Conservation (phyloP, 345 rosid genomes). For the Gossypium australe region DNA sequence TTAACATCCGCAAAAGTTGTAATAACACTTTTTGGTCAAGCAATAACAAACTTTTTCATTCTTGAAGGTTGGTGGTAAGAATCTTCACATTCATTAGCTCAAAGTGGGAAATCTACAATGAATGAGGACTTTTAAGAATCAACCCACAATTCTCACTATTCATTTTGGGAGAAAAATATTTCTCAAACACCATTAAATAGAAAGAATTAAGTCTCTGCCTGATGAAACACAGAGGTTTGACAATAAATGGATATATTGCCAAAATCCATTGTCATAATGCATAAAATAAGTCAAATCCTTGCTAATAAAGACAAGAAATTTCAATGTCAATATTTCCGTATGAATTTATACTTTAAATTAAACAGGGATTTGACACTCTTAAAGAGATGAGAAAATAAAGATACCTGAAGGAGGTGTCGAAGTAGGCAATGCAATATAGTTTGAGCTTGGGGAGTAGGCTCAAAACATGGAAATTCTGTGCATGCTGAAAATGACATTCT, state of each 20-base stretch:
- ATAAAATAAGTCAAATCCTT: not conserved
- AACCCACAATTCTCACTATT: not conserved
- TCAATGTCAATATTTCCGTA: not conserved
- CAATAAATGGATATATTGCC: not conserved
- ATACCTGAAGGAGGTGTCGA: conserved; percentile 98
- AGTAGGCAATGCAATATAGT: conserved; percentile 94
- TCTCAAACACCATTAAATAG: not conserved
- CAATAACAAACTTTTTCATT: not conserved
- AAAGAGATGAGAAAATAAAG: not conserved
- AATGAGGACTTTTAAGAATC: not conserved
- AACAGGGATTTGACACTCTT: not conserved
- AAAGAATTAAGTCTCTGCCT: not conserved
- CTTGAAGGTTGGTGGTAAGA: not conserved
- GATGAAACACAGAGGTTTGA: conserved; percentile 1
- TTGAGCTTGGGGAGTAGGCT: conserved; percentile 98
- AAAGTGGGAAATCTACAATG: not conserved
- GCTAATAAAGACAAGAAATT: not conserved
- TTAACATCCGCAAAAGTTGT: not conserved
- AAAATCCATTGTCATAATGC: not conserved
- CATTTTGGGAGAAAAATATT: not conserved
- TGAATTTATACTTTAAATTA: not conserved
- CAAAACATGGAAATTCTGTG: conserved; percentile 96
- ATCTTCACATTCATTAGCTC: not conserved
- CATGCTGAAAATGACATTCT: conserved; percentile 96
- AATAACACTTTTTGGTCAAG: not conserved